Evolutionary conservation across 2,329 filamentous ascomycete genomes (phyloP).

Genomic region (Lasiodiplodia sp.): DNA sequence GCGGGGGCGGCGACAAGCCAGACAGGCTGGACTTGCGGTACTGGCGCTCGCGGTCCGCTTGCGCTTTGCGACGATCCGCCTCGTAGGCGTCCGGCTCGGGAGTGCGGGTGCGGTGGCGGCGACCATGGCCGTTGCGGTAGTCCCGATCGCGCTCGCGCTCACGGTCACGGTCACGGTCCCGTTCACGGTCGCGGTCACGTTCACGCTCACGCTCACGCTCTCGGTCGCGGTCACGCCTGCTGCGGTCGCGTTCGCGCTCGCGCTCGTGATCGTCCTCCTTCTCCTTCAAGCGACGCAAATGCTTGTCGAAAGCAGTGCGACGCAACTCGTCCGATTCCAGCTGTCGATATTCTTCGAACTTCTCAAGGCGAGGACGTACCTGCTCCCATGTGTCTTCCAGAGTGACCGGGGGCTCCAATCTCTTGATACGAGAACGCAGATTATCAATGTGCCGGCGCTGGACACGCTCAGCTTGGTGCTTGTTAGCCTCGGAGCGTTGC

Average conservation of each 20-base stretch:
- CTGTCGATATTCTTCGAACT: slow-evolving; percentile 82
- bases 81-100: slow-evolving; percentile 96
- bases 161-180: slow-evolving; percentile 55
- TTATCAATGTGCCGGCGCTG: slow-evolving; percentile 86
- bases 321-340: slow-evolving; percentile 84
- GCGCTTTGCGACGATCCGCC: slow-evolving; percentile 90
- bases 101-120: slow-evolving; percentile 71
- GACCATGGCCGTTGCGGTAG: slow-evolving; percentile 49
- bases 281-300: slow-evolving; percentile 87
- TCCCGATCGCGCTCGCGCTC: slow-evolving; percentile 58
- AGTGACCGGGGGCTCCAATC: slow-evolving; percentile 82
- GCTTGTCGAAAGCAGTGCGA: slow-evolving; percentile 86
- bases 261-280: slow-evolving; percentile 82
- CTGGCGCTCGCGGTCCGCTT: slow-evolving; percentile 91
- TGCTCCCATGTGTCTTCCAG: slow-evolving; percentile 86
- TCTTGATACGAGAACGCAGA: slow-evolving; percentile 85
- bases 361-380: slow-evolving; percentile 79
- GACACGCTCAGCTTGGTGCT: slow-evolving; percentile 79
- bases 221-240: slow-evolving; percentile 46
- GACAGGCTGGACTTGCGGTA: slow-evolving; percentile 83
- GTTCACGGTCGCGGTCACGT: slow-evolving; percentile 61
- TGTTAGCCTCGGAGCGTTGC: slow-evolving; percentile 84
- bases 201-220: slow-evolving; percentile 49
- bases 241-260: slow-evolving; percentile 63
- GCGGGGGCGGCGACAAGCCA: slow-evolving; percentile 60